These are phyloP conservation scores for Tulasnella sp. DNA, from an alignment of 768 basidiomycete species.

Conservation along the genomic window DNA sequence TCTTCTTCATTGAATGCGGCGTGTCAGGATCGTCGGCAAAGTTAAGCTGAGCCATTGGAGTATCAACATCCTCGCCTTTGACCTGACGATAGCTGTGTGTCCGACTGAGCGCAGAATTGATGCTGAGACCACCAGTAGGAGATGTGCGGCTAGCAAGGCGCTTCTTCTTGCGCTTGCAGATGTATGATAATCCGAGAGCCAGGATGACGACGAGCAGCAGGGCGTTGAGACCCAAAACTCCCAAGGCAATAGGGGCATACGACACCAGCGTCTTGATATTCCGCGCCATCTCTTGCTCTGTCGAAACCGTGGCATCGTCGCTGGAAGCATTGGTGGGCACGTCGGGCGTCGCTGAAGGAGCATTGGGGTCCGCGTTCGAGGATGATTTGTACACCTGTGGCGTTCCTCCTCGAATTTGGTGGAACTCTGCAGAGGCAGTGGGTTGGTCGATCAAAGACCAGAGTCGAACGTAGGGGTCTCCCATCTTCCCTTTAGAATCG, in stretches of 20 bases:
- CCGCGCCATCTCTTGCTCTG: conserved; percentile 53
- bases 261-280: conserved; percentile 61
- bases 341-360: conserved; percentile 25
- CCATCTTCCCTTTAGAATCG: conserved; percentile 58
- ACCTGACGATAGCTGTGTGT: conserved; percentile 24
- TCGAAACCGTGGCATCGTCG: conserved; percentile 43
- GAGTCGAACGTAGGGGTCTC: conserved; percentile 73
- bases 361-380: conserved; percentile 13
- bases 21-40: background rate
- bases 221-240: conserved; percentile 72
- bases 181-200: conserved; percentile 11
- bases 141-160: background rate
- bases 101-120: conserved; percentile 16
- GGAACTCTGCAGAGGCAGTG: conserved; percentile 68
- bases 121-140: background rate
- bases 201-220: conserved; percentile 59
- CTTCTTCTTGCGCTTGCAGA: conserved; percentile 27
- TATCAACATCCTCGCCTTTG: conserved; percentile 23
- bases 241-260: conserved; percentile 71
- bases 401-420: conserved; percentile 59
- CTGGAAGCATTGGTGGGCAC: conserved; percentile 43
- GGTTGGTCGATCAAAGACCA: conserved; percentile 60
- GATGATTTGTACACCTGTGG: conserved; percentile 41
- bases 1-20: background rate
- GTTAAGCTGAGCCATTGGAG: conserved; percentile 14